These are phyloP conservation scores for Puccinia polysora DNA, from an alignment of 1,284 basidiomycete genomes.

Conservation along the genomic window DNA sequence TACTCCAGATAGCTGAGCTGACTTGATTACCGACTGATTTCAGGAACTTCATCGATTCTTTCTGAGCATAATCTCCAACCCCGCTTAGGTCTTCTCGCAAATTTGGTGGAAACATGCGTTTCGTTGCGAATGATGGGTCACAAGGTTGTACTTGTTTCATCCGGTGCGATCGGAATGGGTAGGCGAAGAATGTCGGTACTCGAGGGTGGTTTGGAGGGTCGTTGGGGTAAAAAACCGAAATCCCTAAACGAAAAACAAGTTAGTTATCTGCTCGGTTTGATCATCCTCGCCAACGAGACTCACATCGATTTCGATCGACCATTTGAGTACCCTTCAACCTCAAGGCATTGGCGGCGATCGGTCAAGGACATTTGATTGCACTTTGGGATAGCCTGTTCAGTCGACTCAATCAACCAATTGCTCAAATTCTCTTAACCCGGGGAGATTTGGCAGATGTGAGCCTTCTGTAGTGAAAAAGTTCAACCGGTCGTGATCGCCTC, in stretches of 20 bases:
- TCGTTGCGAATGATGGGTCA: constrained; percentile 74
- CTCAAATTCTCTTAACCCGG: constrained; percentile 87
- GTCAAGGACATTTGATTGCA: constrained; percentile 90
- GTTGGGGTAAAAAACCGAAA: constrained; percentile 70
- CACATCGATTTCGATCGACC: background rate
- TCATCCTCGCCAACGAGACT: background rate
- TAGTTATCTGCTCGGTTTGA: background rate
- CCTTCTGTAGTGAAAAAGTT: constrained; percentile 43
- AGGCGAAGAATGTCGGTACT: constrained; percentile 69
- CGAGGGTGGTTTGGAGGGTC: constrained; percentile 50
- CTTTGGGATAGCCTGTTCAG: constrained; percentile 95
- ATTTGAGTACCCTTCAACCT: too few species aligned
- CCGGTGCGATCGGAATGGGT: constrained; percentile 93
- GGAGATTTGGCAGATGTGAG: constrained; percentile 93
- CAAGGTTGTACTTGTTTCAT: constrained; percentile 89
- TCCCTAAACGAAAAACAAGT: constrained; percentile 84
- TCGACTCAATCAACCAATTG: constrained; percentile 87
- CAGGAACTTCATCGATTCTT: constrained; percentile 89
- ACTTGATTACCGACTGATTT: constrained; percentile 7
- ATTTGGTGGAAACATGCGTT: constrained; percentile 85
- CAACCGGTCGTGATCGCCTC: background rate
- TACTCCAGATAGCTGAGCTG: background rate
- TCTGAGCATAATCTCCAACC: constrained; percentile 80
- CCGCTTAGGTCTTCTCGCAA: constrained; percentile 79
- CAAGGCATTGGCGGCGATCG: constrained; percentile 87